A percentile compares a stretch with the other conserved stretches of the same genome.
Evolutionary conservation across 805 yeast genomes (phyloP).

Genomic region (Candida montana): DNA sequence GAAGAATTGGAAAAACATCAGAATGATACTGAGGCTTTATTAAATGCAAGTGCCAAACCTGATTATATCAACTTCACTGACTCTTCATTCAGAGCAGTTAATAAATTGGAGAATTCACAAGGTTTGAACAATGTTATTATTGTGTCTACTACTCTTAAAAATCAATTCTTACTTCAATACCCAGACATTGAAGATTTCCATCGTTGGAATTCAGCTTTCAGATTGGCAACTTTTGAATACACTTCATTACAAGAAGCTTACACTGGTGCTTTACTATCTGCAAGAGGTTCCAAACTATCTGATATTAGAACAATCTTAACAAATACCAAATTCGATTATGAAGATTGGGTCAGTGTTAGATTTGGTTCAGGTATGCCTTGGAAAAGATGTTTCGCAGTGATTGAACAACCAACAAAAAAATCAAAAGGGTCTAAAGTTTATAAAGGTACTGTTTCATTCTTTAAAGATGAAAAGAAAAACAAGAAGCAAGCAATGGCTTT

Average conservation of each 20-base stretch:
- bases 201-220: constrained; percentile 78
- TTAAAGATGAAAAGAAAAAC: constrained; percentile 69
- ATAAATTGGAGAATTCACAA: constrained; percentile 54
- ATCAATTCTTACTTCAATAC: constrained; percentile 79
- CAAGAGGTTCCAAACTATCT: constrained; percentile 82
- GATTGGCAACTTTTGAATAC: constrained; percentile 78
- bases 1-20: constrained; percentile 50
- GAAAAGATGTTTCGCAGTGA: constrained; percentile 89
- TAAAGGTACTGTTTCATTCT: constrained; percentile 44
- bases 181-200: constrained; percentile 56
- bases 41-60: constrained; percentile 66
- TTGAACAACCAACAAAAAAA: constrained; percentile 60
- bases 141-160: constrained; percentile 87
- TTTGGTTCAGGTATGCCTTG: constrained; percentile 98
- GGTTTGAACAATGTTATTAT: constrained; percentile 71
- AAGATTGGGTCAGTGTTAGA: constrained; percentile 91
- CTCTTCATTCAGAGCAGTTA: constrained; percentile 73
- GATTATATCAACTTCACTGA: constrained; percentile 88
- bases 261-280: constrained; percentile 88
- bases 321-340: constrained; percentile 79
- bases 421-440: constrained; percentile 38
- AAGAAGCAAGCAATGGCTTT: constrained; percentile 80
- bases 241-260: constrained; percentile 88
- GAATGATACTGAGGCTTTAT: constrained; percentile 39
- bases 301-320: constrained; percentile 84